Conservation (phyloP, 768 basidiomycete genomes). For the Leccinellum luteum region DNA sequence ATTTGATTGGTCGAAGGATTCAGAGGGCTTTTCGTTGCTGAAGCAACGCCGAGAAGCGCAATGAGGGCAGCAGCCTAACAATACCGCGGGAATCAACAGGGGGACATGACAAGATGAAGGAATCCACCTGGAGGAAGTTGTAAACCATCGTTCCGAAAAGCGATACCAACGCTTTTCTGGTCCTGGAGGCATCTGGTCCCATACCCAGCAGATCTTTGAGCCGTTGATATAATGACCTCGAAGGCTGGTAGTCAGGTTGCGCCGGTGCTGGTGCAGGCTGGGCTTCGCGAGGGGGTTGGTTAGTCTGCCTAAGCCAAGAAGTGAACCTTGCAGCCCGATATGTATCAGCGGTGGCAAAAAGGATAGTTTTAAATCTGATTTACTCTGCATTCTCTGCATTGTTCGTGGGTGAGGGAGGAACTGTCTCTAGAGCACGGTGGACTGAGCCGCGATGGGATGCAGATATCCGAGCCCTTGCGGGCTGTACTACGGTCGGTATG, state of each 20-base stretch:
- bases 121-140: slow-evolving; percentile 52
- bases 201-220: slow-evolving; percentile 47
- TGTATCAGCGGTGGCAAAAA: slow-evolving; percentile 16
- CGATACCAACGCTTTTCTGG: slow-evolving; percentile 52
- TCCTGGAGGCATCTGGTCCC: slow-evolving; percentile 49
- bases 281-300: slow-evolving; percentile 17
- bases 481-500: slow-evolving; percentile 26
- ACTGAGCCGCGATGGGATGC: slow-evolving; percentile 27
- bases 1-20: slow-evolving; percentile 48
- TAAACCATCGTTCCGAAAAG: slow-evolving; percentile 51
- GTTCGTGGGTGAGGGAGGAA: slow-evolving; percentile 17
- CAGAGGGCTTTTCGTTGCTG: slow-evolving; percentile 45
- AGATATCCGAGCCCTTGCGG: slow-evolving; percentile 29
- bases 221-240: slow-evolving; percentile 20
- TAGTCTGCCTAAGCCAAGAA: slow-evolving; percentile 26
- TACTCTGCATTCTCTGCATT: slow-evolving; percentile 18
- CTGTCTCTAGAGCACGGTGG: slow-evolving; percentile 22
- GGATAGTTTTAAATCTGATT: slow-evolving; percentile 7
- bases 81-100: slow-evolving; percentile 4
- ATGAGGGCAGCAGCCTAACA: slow-evolving; percentile 51
- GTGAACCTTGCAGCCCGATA: slow-evolving; percentile 16
- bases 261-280: not conserved
- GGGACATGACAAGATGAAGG: not conserved
- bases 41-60: slow-evolving; percentile 47
- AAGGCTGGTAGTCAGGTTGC: slow-evolving; percentile 8